Base-by-base conservation (phyloP, 2,329 filamentous ascomycete genomes). In the Periconia sp. region DNA sequence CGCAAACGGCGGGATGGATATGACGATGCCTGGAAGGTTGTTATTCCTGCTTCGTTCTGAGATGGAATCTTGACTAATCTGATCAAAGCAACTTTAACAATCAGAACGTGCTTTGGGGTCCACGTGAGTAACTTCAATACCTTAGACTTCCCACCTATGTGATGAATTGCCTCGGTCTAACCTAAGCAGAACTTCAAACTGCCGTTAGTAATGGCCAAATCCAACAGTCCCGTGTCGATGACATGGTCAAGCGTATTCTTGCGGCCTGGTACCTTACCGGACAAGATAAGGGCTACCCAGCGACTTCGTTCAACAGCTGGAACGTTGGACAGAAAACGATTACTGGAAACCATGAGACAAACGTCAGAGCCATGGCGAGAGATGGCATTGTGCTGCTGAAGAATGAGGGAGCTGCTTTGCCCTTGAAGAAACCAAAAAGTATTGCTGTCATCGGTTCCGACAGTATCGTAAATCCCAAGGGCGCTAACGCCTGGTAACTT, bases 401-500 rank as follows among this genome's bases (percentile, higher is more conserved):
- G 82, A 97, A 97, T 74, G 79, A 73, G 30, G 79, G 80, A 3
- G 86, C 86, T 14, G 81, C 81, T 2, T 79, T 97, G 31, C 92
- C 93, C 0, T 80, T 97, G n/a, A 86, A 61, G 18, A 69, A 70
- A 50, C 85, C 54, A 74, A 86, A 69, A 90, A 93, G 61, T 92
- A 49, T 83, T 27, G 72, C 71, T 11, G 68, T 74, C 15, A 68
- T 97, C 62, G 93, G 93, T 18, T 87, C 91, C 48, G 93, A 97
- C 72, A 89, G 92, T 15, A 89, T 89, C 1, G 81, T 86, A 15
- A 93, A 90, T 68, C 79, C 82, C 0, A 81, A 80, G 19, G 93
- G 93, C 1, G 86, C 90, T 23, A 96, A 97, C 64, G 86, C 88
- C 27, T 97, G 92, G 67, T 51, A 49, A 18, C 30, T 14, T 13